These are phyloP conservation scores for Cichorium intybus DNA, from an alignment of 140 eudicot genomes.

Conservation along the genomic window DNA sequence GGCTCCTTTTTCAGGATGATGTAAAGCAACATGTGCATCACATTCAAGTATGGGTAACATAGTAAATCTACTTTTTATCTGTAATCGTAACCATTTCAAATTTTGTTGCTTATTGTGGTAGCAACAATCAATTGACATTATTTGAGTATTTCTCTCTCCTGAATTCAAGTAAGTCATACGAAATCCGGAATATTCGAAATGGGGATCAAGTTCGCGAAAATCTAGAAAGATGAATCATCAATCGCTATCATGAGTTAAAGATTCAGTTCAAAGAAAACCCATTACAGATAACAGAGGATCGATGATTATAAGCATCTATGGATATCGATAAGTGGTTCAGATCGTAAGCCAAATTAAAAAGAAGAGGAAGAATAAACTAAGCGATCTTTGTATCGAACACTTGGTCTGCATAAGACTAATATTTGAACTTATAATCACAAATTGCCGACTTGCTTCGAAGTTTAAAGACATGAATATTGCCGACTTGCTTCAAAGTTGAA, in stretches of 20 bases:
- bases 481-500: no score
- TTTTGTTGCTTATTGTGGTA: not conserved
- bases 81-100: not conserved
- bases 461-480: no score
- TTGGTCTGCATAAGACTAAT: not conserved
- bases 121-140: not conserved
- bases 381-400: not conserved
- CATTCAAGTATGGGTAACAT: not conserved
- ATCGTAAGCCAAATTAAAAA: not conserved
- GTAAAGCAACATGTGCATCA: conserved; percentile 4
- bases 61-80: not conserved
- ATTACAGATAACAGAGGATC: not conserved
- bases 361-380: no score
- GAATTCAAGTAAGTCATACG: not conserved
- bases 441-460: not conserved
- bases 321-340: not conserved
- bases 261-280: not conserved
- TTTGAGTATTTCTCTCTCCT: not conserved
- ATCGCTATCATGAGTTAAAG: conserved; percentile 12
- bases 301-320: not conserved
- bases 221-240: not conserved
- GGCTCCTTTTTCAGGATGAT: not conserved
- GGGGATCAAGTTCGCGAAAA: conserved; percentile 3
- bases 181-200: not conserved
- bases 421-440: not conserved